Conservation (phyloP, 108 stramenopile species). For the Conticribra weissflogii region DNA sequence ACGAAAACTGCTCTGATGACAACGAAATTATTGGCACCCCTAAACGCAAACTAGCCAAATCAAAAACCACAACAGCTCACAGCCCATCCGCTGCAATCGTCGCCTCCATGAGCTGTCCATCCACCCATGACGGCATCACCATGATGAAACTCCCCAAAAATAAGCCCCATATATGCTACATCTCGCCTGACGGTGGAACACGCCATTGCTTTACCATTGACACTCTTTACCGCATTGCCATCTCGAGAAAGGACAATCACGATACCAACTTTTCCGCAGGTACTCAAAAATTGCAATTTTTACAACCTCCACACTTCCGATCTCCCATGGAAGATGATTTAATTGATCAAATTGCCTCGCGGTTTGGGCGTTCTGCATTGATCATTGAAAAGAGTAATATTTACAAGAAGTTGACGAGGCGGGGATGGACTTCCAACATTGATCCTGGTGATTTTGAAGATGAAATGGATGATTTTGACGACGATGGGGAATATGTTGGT, state of each 20-base stretch:
- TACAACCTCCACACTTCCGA: conserved; percentile 87
- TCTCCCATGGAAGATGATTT: conserved; percentile 77
- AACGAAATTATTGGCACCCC: conserved; percentile 10
- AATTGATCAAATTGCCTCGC: conserved; percentile 79
- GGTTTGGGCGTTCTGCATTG: conserved; percentile 73
- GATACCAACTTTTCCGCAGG: conserved; percentile 17
- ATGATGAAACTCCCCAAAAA: conserved; percentile 51
- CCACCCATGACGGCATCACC: conserved; percentile 71
- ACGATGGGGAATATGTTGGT: conserved; percentile 35
- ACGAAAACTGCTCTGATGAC: neutral
- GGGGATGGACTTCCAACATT: neutral
- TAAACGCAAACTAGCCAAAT: neutral
- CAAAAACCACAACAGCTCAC: conserved; percentile 27
- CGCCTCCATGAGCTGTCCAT: conserved; percentile 54
- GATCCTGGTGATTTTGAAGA: conserved; percentile 38
- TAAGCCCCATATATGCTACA: conserved; percentile 68
- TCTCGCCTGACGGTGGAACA: conserved; percentile 64
- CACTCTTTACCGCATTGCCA: conserved; percentile 76
- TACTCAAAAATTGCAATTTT: conserved; percentile 46
- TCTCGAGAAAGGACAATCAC: conserved; percentile 33
- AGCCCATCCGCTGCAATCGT: conserved; percentile 42
- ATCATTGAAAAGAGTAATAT: conserved; percentile 60
- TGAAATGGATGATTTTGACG: conserved; percentile 45
- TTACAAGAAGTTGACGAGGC: conserved; percentile 49
- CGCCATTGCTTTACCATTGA: conserved; percentile 83